Percentiles rank a stretch among this genome's conserved stretches.
Evolutionary conservation across 306 rosid species (phyloP).

Genomic region (Corylus avellana): DNA sequence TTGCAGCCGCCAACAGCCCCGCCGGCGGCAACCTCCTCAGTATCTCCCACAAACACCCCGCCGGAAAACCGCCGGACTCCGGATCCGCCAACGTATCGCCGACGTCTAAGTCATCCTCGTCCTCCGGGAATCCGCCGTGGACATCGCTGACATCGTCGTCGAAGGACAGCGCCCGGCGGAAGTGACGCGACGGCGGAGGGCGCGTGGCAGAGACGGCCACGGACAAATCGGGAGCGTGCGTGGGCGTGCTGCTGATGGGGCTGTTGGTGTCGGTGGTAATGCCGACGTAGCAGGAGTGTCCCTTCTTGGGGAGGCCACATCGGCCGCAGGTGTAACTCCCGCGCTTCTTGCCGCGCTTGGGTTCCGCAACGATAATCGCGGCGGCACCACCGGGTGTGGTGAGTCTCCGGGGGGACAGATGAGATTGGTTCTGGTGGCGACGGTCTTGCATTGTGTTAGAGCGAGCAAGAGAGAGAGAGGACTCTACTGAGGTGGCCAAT

Average conservation of each 20-base stretch:
- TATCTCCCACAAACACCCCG: slow-evolving; percentile 69
- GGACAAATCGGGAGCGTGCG: slow-evolving; percentile 34
- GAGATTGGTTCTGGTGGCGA: slow-evolving; percentile 33
- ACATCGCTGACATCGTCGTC: slow-evolving; percentile 53
- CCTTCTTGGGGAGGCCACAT: slow-evolving; percentile 86
- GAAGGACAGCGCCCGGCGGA: slow-evolving; percentile 84
- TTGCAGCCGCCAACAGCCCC: slow-evolving; percentile 71
- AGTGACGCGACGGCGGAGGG: slow-evolving; percentile 40
- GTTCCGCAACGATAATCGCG: slow-evolving; percentile 20
- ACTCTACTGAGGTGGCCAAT: neutral
- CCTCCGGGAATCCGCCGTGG: slow-evolving; percentile 29
- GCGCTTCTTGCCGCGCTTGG: slow-evolving; percentile 62
- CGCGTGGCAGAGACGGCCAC: slow-evolving; percentile 35
- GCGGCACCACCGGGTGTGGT: slow-evolving; percentile 15
- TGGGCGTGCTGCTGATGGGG: slow-evolving; percentile 8
- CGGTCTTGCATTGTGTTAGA: slow-evolving; percentile 42
- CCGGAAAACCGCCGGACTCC: slow-evolving; percentile 56
- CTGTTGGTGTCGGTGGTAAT: slow-evolving; percentile 17
- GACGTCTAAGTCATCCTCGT: slow-evolving; percentile 17
- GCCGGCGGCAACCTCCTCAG: slow-evolving; percentile 77
- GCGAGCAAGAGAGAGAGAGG: neutral
- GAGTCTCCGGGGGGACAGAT: slow-evolving; percentile 24
- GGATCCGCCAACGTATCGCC: slow-evolving; percentile 27
- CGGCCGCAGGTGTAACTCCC: slow-evolving; percentile 91
- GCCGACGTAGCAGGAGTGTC: slow-evolving; percentile 61